Conservation (phyloP, 495 filamentous ascomycete species). For the Penicillium cosmopolitanum region DNA sequence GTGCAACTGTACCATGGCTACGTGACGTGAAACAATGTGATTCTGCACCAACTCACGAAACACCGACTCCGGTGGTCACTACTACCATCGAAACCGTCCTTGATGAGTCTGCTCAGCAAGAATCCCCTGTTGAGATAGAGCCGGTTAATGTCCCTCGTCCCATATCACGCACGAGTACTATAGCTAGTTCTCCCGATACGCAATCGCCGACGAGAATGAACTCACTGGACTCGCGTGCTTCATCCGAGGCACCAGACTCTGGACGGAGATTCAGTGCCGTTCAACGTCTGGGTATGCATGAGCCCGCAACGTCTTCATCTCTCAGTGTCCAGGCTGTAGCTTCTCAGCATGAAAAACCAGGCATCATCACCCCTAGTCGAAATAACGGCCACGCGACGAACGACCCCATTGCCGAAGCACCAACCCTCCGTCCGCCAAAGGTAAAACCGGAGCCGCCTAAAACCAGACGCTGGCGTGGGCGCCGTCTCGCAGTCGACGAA, state of each 20-base stretch:
- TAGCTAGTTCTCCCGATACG: constrained; percentile 34
- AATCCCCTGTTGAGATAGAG: constrained; percentile 32
- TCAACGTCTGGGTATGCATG: constrained; percentile 50
- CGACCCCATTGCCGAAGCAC: constrained; percentile 23
- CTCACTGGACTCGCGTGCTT: constrained; percentile 31
- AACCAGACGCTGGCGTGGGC: constrained; percentile 46
- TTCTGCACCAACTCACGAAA: constrained; percentile 14
- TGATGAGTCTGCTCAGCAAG: constrained; percentile 19
- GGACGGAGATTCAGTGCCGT: constrained; percentile 30
- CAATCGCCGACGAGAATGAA: constrained; percentile 34
- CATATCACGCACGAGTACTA: constrained; percentile 50
- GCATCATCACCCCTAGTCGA: constrained; percentile 79
- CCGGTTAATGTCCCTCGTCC: constrained; percentile 34
- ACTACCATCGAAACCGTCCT: constrained; percentile 31
- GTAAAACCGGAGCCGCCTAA: constrained; percentile 50
- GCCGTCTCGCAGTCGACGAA: constrained; percentile 31
- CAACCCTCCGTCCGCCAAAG: constrained; percentile 34
- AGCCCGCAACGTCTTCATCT: constrained; percentile 48
- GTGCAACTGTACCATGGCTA: constrained; percentile 84
- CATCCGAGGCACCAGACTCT: constrained; percentile 26
- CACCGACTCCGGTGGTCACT: constrained; percentile 13
- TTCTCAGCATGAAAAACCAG: constrained; percentile 79
- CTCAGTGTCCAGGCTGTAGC: constrained; percentile 80
- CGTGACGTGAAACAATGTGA: constrained; percentile 39
- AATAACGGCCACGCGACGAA: constrained; percentile 34